These are phyloP conservation scores for Fusarium sp. DNA, from an alignment of 2,329 filamentous ascomycete genomes.

Conservation along the genomic window DNA sequence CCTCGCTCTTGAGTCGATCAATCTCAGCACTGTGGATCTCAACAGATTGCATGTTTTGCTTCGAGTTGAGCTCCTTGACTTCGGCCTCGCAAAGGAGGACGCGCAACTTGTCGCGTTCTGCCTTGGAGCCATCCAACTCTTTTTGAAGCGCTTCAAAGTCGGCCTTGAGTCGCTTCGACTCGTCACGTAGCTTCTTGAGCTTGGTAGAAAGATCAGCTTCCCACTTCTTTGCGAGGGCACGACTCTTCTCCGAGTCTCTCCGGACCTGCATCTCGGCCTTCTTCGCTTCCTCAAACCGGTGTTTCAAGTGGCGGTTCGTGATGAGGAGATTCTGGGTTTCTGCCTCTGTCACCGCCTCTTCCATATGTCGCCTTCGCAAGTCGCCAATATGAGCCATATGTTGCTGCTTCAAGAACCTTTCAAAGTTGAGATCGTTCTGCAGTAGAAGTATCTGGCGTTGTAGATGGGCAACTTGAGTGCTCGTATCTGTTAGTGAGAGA, in stretches of 20 bases:
- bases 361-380: slow-evolving; percentile 78
- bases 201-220: slow-evolving; percentile 77
- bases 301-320: slow-evolving; percentile 78
- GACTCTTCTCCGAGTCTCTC: slow-evolving; percentile 78
- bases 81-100: slow-evolving; percentile 76
- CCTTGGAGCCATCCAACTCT: slow-evolving; percentile 67
- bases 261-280: slow-evolving; percentile 76
- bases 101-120: slow-evolving; percentile 73
- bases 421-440: slow-evolving; percentile 85
- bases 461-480: slow-evolving; percentile 64
- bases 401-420: slow-evolving; percentile 85
- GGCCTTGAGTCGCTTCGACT: slow-evolving; percentile 72
- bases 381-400: slow-evolving; percentile 86
- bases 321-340: slow-evolving; percentile 86
- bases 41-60: slow-evolving; percentile 73
- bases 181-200: slow-evolving; percentile 74
- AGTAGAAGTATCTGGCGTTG: slow-evolving; percentile 81
- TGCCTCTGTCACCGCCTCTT: slow-evolving; percentile 81
- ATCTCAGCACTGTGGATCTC: slow-evolving; percentile 72
- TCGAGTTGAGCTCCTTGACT: slow-evolving; percentile 72
- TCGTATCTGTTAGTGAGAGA: slow-evolving; percentile 47
- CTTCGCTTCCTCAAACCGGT: slow-evolving; percentile 79
- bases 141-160: slow-evolving; percentile 68
- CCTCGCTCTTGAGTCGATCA: slow-evolving; percentile 68
- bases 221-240: slow-evolving; percentile 81